Percentiles rank a stretch among this genome's conserved stretches.
phyloP scores from a whole-genome alignment of 192 early-diverging fungal genomes.

The Linnemannia elongata region DNA sequence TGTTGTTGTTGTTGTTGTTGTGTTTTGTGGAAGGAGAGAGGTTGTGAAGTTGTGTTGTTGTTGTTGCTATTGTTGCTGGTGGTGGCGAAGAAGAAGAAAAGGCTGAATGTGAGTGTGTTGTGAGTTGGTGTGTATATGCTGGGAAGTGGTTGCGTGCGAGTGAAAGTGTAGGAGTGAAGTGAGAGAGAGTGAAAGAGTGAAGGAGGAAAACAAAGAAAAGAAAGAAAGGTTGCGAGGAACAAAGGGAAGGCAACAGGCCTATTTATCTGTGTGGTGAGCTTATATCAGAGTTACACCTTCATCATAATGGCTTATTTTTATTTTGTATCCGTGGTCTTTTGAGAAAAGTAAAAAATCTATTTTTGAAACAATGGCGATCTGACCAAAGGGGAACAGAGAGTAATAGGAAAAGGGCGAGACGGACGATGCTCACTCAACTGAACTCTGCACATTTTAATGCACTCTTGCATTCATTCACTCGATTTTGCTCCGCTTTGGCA shows the following conservation, averaged over 20 bases:
- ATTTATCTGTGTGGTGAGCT: neutral
- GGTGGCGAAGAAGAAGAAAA: neutral
- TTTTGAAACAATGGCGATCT: neutral
- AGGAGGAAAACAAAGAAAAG: conserved; percentile 10
- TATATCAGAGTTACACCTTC: neutral
- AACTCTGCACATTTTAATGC: no score
- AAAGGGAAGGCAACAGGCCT: neutral
- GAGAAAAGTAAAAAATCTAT: neutral
- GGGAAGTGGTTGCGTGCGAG: neutral
- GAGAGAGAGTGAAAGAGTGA: neutral
- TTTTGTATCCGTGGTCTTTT: conserved; percentile 9
- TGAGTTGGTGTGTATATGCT: neutral
- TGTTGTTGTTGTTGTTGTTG: neutral
- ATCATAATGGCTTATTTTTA: neutral
- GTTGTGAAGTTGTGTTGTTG: neutral
- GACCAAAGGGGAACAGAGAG: neutral
- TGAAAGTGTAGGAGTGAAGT: neutral
- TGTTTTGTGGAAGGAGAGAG: neutral
- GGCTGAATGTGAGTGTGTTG: neutral
- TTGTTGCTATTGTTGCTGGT: neutral
- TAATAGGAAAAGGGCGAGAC: neutral
- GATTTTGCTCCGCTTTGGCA: neutral
- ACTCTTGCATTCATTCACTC: no score
- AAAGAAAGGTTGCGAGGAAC: neutral
- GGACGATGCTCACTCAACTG: conserved; percentile 1